Base-by-base conservation (phyloP, 202 grass and related monocot genomes). In the Eragrostis tef region DNA sequence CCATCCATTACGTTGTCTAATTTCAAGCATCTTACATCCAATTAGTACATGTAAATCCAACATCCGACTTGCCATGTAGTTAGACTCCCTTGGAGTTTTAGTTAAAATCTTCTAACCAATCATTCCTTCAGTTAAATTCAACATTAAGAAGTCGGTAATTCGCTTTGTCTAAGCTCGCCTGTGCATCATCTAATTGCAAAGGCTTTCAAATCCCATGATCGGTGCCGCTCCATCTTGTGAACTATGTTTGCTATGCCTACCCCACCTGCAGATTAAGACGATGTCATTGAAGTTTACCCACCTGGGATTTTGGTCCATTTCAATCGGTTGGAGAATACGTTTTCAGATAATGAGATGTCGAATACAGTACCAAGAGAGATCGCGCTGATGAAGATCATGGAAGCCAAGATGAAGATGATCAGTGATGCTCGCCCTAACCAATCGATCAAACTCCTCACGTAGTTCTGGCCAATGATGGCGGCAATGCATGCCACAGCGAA, bases 361-460 rank as follows among this genome's bases (percentile, higher is more conserved):
- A 50, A 27, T 19, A 54, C 9, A 12, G n/a, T 91, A 92, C 92
- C 92, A 0, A 97, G 79, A 26, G 90, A 93, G 76, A 94, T 42
- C 10, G 95, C 95, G 39, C 92, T 98, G 65, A 88, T 47, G 29
- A 98, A 94, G 31, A 98, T 94, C 67, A 86, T 94, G 75, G 87
- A 94, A 56, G 92, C 70, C 70, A 98, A 42, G 67, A 94, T 94
- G 86, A 98, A 94, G 61, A 98, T 98, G 79, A 98, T 98, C 43
- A 98, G 86, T 4, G 94, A 98, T 59, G 94, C 92, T 68, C 92
- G 76, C 43, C 92, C 95, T 70, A 94, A 84, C 86, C 91, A 83
- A 46, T 88, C 88, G 70, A 94, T 86, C 61, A 98, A 84, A 64
- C 14, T 98, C 73, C 90, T 90, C 43, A 94, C 92, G 0, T 57